Evolutionary conservation across 2,329 filamentous ascomycete genomes (phyloP).

Genomic region (Fusarium camptoceras): DNA sequence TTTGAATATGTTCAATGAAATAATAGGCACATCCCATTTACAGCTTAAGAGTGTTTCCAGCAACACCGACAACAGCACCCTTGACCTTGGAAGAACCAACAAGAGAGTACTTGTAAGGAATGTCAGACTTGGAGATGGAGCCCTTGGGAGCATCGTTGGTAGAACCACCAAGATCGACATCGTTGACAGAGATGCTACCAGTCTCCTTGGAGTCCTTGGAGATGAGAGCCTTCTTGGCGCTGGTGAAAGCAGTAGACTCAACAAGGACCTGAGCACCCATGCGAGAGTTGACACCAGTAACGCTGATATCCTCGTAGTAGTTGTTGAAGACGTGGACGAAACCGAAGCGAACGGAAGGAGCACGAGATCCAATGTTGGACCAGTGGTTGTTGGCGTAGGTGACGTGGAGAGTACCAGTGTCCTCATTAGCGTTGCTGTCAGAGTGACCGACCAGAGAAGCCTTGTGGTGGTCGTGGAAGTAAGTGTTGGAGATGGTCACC

Average conservation of each 20-base stretch:
- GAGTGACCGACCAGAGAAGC: constrained; percentile 70
- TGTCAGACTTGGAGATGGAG: constrained; percentile 64
- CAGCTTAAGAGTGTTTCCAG: constrained; percentile 54
- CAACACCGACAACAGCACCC: constrained; percentile 54
- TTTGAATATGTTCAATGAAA: not conserved
- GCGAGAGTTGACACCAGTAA: constrained; percentile 66
- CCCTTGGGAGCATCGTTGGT: constrained; percentile 58
- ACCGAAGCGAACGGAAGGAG: constrained; percentile 73
- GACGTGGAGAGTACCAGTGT: constrained; percentile 70
- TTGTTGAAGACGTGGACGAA: constrained; percentile 71
- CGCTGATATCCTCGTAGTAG: constrained; percentile 57
- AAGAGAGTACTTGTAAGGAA: constrained; percentile 61
- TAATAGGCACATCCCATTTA: constrained; percentile 34
- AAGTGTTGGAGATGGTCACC: constrained; percentile 60
- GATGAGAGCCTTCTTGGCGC: constrained; percentile 52
- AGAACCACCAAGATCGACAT: constrained; percentile 57
- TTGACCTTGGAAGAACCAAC: constrained; percentile 62
- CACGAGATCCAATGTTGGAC: constrained; percentile 72
- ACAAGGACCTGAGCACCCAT: constrained; percentile 69
- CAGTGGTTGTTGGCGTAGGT: constrained; percentile 77
- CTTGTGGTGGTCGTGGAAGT: constrained; percentile 62
- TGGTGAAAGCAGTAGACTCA: constrained; percentile 65
- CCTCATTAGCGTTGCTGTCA: constrained; percentile 67
- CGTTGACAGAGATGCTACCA: constrained; percentile 56
- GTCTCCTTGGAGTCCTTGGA: constrained; percentile 56